Percentiles rank a stretch among this genome's conserved stretches.
These are phyloP conservation scores for Claviceps sp. DNA, from an alignment of 2,329 filamentous ascomycete genomes.

Conservation along the genomic window DNA sequence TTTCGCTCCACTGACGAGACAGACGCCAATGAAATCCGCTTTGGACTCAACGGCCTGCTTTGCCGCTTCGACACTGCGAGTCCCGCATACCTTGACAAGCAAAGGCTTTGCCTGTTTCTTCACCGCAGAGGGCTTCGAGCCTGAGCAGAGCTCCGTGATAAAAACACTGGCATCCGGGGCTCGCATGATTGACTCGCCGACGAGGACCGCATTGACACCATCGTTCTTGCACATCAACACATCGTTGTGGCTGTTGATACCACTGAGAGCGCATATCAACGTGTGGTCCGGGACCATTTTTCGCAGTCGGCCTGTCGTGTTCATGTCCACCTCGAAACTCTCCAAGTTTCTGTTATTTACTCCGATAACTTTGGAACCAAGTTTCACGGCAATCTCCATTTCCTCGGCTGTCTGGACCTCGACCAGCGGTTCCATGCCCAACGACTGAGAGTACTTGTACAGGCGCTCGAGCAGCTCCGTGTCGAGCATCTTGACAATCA, in stretches of 20 bases:
- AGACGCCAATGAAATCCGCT: conserved; percentile 87
- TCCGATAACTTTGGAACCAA: conserved; percentile 84
- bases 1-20: conserved; percentile 69
- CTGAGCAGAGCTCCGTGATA: conserved; percentile 69
- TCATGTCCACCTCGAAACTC: conserved; percentile 91
- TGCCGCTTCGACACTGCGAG: conserved; percentile 69
- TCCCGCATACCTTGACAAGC: conserved; percentile 92
- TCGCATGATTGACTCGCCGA: conserved; percentile 92
- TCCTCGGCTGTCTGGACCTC: conserved; percentile 93
- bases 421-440: conserved; percentile 95
- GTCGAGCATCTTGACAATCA: conserved; percentile 98
- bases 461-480: conserved; percentile 57
- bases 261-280: conserved; percentile 85
- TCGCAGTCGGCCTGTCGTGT: conserved; percentile 79
- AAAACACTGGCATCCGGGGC: conserved; percentile 72
- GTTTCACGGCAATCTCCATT: conserved; percentile 73
- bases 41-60: conserved; percentile 69
- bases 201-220: conserved; percentile 83
- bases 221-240: conserved; percentile 79
- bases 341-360: conserved; percentile 97
- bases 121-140: conserved; percentile 24
- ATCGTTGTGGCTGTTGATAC: conserved; percentile 80
- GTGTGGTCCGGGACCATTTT: conserved; percentile 75
- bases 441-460: conserved; percentile 75
- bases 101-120: conserved; percentile 31